These are phyloP conservation scores for Trapa bicornis DNA, from an alignment of 345 rosid species.

Conservation along the genomic window DNA sequence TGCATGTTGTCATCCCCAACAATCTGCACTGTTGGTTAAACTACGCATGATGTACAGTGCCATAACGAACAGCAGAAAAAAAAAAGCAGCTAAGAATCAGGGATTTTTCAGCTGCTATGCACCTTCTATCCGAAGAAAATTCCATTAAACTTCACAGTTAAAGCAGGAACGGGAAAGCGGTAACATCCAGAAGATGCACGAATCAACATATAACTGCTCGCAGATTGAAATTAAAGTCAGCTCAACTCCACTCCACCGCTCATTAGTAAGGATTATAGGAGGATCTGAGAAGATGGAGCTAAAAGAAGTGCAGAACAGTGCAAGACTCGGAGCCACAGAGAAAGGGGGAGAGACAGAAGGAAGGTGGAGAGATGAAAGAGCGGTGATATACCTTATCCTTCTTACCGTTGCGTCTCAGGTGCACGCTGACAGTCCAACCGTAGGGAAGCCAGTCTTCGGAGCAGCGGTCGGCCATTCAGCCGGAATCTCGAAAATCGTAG, in stretches of 20 bases:
- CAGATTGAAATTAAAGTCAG: neutral
- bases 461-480: constrained; percentile 17
- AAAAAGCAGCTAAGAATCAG: neutral
- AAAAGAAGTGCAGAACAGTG: neutral
- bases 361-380: neutral
- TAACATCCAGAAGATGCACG: neutral
- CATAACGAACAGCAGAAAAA: neutral
- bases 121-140: neutral
- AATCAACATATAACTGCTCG: neutral
- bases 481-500: constrained; percentile 12
- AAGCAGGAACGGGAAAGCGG: neutral
- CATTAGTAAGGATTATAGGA: neutral
- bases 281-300: neutral
- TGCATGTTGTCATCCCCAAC: neutral
- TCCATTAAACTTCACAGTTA: neutral
- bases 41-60: neutral
- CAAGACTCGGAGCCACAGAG: neutral
- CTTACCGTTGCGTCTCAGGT: constrained; percentile 44
- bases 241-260: neutral
- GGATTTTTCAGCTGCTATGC: neutral
- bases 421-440: constrained; percentile 55
- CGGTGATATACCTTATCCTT: constrained; percentile 52
- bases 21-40: neutral
- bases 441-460: constrained; percentile 32
- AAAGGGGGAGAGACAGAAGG: neutral